Conservation (phyloP, 805 yeast species). For the Cyberlindnera xylosilytica region DNA sequence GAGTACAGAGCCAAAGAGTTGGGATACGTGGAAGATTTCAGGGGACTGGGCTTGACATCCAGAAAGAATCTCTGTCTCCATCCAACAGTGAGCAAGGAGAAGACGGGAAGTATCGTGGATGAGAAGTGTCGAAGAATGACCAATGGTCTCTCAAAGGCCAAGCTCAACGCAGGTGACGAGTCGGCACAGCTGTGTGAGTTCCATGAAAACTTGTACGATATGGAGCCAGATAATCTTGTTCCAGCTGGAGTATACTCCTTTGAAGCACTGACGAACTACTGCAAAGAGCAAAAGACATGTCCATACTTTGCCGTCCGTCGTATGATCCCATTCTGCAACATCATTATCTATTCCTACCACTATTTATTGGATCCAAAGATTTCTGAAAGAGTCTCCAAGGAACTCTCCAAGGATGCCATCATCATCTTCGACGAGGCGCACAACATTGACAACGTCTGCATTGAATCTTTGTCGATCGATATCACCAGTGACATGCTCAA, state of each 20-base stretch:
- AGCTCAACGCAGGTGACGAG: constrained; percentile 50
- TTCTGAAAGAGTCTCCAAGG: constrained; percentile 91
- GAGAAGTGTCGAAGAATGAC: constrained; percentile 95
- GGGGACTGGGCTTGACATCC: constrained; percentile 91
- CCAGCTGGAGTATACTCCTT: constrained; percentile 96
- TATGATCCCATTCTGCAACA: constrained; percentile 92
- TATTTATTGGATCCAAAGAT: constrained; percentile 95
- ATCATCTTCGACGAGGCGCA: constrained; percentile 98
- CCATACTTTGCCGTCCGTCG: constrained; percentile 98
- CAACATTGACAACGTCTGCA: constrained; percentile 97
- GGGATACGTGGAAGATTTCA: constrained; percentile 84
- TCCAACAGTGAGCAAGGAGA: constrained; percentile 81
- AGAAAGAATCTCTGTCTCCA: constrained; percentile 93
- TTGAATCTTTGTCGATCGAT: constrained; percentile 89
- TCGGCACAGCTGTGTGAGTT: constrained; percentile 69
- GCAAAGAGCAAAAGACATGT: constrained; percentile 78
- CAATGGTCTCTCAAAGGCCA: constrained; percentile 78
- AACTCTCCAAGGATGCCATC: constrained; percentile 87
- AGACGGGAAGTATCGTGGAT: constrained; percentile 90
- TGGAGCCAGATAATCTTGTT: constrained; percentile 83
- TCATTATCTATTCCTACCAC: constrained; percentile 94
- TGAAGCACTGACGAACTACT: constrained; percentile 73
- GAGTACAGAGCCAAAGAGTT: constrained; percentile 77
- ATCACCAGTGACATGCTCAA: constrained; percentile 86
- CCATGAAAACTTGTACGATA: constrained; percentile 85